These are phyloP conservation scores for Trichoderma koningii DNA, from an alignment of 2,329 filamentous ascomycete genomes.

Conservation along the genomic window DNA sequence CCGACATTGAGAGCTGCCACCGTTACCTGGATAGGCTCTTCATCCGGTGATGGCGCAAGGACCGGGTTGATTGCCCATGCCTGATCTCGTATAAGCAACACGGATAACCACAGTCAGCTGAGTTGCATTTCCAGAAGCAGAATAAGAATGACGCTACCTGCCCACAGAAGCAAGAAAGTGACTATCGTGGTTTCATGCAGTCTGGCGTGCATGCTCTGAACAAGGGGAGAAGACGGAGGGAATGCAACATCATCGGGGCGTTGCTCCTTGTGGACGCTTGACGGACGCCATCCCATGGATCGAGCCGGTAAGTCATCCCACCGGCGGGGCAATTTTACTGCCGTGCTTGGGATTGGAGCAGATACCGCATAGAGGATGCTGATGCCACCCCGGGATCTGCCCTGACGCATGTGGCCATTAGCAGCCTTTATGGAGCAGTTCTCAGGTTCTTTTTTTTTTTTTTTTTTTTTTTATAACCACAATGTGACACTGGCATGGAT, in stretches of 20 bases:
- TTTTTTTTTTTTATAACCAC: background rate
- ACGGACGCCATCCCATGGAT: conserved; percentile 5
- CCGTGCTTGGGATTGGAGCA: background rate
- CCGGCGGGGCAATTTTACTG: conserved; percentile 7
- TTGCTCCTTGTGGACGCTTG: background rate
- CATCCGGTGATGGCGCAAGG: conserved; percentile 6
- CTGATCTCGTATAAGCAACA: background rate
- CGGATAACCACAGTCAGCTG: background rate
- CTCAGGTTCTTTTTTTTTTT: background rate
- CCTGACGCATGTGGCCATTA: background rate
- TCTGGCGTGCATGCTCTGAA: background rate
- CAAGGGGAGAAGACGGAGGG: too few species aligned
- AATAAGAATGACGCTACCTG: background rate
- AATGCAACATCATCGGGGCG: background rate
- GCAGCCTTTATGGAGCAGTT: background rate
- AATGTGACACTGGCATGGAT: background rate
- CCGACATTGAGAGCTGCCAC: conserved; percentile 32
- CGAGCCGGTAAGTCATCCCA: conserved; percentile 13
- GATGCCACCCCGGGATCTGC: background rate
- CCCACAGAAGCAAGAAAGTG: background rate
- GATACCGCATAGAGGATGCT: background rate
- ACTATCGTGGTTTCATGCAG: background rate
- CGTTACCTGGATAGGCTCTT: conserved; percentile 35
- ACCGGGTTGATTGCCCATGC: background rate
- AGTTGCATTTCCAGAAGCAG: conserved; percentile 3